A percentile compares a stretch with the other conserved stretches of the same genome.
Evolutionary conservation across 2,329 filamentous ascomycete species (phyloP).

Genomic region (Diaporthe eres): DNA sequence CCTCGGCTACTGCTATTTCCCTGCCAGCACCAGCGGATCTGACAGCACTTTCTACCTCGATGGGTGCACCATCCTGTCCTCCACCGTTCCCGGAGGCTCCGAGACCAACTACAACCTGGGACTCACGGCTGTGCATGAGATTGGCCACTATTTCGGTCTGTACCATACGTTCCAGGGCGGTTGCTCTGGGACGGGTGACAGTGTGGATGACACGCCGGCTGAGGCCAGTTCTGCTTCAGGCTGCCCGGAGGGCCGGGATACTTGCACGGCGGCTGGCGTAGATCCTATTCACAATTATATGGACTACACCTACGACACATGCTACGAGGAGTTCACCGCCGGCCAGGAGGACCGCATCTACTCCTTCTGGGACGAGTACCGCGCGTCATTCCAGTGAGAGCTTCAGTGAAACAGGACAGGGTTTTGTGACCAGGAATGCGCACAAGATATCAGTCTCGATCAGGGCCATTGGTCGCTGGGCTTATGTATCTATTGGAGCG

Average conservation of each 20-base stretch:
- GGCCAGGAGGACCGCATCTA: conserved; percentile 54
- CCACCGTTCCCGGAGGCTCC: conserved; percentile 50
- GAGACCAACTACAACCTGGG: conserved; percentile 53
- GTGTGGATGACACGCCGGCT: conserved; percentile 57
- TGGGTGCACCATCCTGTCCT: conserved; percentile 49
- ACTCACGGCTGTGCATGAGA: conserved; percentile 56
- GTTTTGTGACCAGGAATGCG: neutral
- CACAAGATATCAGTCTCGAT: neutral
- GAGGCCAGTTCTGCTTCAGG: conserved; percentile 52
- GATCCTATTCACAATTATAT: conserved; percentile 56
- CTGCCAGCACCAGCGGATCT: conserved; percentile 52
- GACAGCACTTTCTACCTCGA: conserved; percentile 47
- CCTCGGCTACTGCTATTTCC: conserved; percentile 64
- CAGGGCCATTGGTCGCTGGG: no score
- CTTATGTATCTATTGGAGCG: neutral
- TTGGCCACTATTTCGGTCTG: conserved; percentile 61
- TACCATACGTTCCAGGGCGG: conserved; percentile 61
- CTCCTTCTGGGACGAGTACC: conserved; percentile 49
- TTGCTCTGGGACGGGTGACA: conserved; percentile 55
- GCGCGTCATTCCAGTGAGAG: conserved; percentile 39
- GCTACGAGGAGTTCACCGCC: conserved; percentile 56
- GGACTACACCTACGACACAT: conserved; percentile 56
- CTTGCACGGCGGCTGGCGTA: conserved; percentile 48
- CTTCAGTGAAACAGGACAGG: no score
- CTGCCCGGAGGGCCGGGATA: conserved; percentile 54